These are phyloP conservation scores for Aspergillus floridensis DNA, from an alignment of 2,329 filamentous ascomycete genomes.

Conservation along the genomic window DNA sequence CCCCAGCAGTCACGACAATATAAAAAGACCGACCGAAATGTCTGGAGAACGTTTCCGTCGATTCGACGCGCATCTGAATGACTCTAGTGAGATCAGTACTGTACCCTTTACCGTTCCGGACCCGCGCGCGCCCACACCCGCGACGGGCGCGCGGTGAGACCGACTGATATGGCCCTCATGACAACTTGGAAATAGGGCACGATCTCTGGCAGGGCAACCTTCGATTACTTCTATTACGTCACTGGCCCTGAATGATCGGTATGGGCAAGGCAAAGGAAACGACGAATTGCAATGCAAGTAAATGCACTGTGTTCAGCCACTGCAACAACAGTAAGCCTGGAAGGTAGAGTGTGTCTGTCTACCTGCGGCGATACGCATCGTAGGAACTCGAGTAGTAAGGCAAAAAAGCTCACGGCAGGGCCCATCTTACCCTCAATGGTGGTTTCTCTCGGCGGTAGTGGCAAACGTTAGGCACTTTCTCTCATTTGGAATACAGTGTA, in stretches of 20 bases:
- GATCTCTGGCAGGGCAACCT: not conserved
- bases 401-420: not conserved
- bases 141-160: not conserved
- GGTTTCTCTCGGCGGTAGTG: not conserved
- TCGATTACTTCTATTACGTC: not conserved
- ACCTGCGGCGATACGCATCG: not conserved
- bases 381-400: slow-evolving; percentile 1
- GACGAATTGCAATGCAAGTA: not conserved
- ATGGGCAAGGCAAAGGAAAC: not conserved
- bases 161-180: not conserved
- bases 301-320: not conserved
- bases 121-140: not conserved
- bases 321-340: not conserved
- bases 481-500: not conserved
- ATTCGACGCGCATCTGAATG: not conserved
- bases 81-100: not conserved
- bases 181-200: not conserved
- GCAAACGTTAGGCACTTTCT: not conserved
- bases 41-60: too few relatives aligned
- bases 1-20: not conserved
- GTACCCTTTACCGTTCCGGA: not conserved
- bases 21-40: too few relatives aligned
- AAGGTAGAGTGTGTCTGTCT: not conserved
- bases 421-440: not conserved
- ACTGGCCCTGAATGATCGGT: not conserved